Percentiles rank a stretch among this genome's conserved stretches.
These are phyloP conservation scores for Asclepias syriaca DNA, from an alignment of 257 asterid genomes.

Conservation along the genomic window DNA sequence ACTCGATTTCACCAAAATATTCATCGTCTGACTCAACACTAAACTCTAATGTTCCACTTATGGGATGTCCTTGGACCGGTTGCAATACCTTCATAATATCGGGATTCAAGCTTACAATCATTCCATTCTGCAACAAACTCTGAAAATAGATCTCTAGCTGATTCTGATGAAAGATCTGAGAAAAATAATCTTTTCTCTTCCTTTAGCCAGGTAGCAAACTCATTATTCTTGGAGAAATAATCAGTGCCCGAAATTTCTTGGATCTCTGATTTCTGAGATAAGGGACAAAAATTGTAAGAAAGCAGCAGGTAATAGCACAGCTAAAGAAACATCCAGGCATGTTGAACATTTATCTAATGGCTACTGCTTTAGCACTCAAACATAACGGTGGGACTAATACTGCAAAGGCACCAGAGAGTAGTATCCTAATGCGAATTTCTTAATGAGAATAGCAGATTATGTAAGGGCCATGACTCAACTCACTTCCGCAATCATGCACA, in stretches of 20 bases:
- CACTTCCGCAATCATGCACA: neutral
- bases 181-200: slow-evolving; percentile 59
- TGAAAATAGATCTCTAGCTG: slow-evolving; percentile 55
- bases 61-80: slow-evolving; percentile 82
- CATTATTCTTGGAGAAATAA: slow-evolving; percentile 87
- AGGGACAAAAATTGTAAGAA: neutral
- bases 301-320: neutral
- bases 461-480: neutral
- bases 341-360: neutral
- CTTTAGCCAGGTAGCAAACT: slow-evolving; percentile 85
- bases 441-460: neutral
- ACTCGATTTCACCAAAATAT: neutral
- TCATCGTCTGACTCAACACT: neutral
- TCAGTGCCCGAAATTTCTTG: slow-evolving; percentile 68
- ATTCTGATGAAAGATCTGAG: slow-evolving; percentile 74
- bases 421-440: neutral
- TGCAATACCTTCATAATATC: slow-evolving; percentile 77
- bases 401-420: neutral
- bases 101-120: slow-evolving; percentile 48
- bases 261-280: slow-evolving; percentile 46
- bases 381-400: neutral
- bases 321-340: neutral
- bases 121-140: slow-evolving; percentile 79
- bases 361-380: neutral
- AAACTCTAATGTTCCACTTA: slow-evolving; percentile 67